Evolutionary conservation across 768 basidiomycete genomes (phyloP).

Genomic region (Paxillus involutus): DNA sequence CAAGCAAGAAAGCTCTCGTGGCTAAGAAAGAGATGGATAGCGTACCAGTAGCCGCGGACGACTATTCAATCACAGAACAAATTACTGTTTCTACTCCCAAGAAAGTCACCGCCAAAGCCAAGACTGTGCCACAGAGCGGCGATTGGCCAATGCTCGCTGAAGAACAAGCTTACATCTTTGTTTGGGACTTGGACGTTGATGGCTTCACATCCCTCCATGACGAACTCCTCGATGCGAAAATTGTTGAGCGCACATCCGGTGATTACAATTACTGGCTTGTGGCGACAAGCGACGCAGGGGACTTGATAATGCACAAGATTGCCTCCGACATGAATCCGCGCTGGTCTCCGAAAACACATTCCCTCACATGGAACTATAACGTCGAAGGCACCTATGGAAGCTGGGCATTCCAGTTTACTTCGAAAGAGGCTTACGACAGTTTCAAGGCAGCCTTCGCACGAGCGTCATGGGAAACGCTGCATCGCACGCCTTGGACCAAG

Average conservation of each 20-base stretch:
- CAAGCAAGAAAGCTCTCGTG: slow-evolving; percentile 13
- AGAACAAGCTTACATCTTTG: slow-evolving; percentile 56
- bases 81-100: slow-evolving; percentile 12
- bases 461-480: slow-evolving; percentile 78
- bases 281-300: slow-evolving; percentile 49
- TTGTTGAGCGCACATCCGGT: slow-evolving; percentile 45
- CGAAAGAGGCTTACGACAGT: slow-evolving; percentile 51
- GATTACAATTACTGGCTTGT: slow-evolving; percentile 60
- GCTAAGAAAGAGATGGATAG: slow-evolving; percentile 8
- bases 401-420: slow-evolving; percentile 79
- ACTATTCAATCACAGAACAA: slow-evolving; percentile 8
- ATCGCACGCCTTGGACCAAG: slow-evolving; percentile 75
- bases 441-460: slow-evolving; percentile 67
- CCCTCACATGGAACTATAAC: slow-evolving; percentile 88
- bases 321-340: slow-evolving; percentile 69
- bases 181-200: slow-evolving; percentile 54
- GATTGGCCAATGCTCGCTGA: slow-evolving; percentile 30
- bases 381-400: slow-evolving; percentile 60
- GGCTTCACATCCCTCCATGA: slow-evolving; percentile 48
- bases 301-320: slow-evolving; percentile 62
- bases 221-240: slow-evolving; percentile 52
- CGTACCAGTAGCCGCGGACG: slow-evolving; percentile 1
- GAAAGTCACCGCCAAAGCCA: slow-evolving; percentile 13
- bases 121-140: slow-evolving; percentile 16
- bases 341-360: slow-evolving; percentile 58